Base-by-base conservation (phyloP, 495 filamentous ascomycete species). In the Astrocystis sublimbata region DNA sequence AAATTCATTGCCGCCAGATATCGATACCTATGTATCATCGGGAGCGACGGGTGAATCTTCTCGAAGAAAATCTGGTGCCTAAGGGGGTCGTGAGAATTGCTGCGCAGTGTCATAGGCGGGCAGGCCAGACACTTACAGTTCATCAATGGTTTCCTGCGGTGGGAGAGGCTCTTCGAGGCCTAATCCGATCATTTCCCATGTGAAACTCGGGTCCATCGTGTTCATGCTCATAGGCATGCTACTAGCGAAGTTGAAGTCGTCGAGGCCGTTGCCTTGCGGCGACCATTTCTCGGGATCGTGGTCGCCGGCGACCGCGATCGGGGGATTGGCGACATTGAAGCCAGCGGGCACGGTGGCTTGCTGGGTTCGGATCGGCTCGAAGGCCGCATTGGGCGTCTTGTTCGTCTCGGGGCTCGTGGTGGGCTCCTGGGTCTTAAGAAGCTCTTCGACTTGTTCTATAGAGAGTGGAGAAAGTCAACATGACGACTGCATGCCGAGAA, bases 131-230 rank as follows among this genome's bases (percentile, higher is more conserved):
- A n/a, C 70, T 62, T 82, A 96, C 91, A 99, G 73, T 68, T 97
- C 92, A 69, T 97, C 89, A 54, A 96, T 90, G 8, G 91, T 89
- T 60, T 96, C 93, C 67, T 90, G 91, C 8, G 85, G 81, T 1
- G 94, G 94, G 33, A 98, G 78, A 52, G 96, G 91, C 71, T 99
- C 94, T 62, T 97, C 92, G 58, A 99, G 71, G 15, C 93, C 96
- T 53, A 99, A 74, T 26, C 91, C 88, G 53, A 99, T 96, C 88
- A 99, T 90, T 67, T 97, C 93, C 93, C 92, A 96, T 17, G 82
- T 71, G 72, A 88, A 79, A 76, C 80, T 78, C 58, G 78, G 74
- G 62, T 82, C 75, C 55, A 81, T 75, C 12, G 68, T 76, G 64
- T 74, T 73, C 61, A 80, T 71, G 35, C 65, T 65, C 62, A 84